These are phyloP conservation scores for Dendrostoma leiphaemia DNA, from an alignment of 2,329 filamentous ascomycete genomes.

Conservation along the genomic window DNA sequence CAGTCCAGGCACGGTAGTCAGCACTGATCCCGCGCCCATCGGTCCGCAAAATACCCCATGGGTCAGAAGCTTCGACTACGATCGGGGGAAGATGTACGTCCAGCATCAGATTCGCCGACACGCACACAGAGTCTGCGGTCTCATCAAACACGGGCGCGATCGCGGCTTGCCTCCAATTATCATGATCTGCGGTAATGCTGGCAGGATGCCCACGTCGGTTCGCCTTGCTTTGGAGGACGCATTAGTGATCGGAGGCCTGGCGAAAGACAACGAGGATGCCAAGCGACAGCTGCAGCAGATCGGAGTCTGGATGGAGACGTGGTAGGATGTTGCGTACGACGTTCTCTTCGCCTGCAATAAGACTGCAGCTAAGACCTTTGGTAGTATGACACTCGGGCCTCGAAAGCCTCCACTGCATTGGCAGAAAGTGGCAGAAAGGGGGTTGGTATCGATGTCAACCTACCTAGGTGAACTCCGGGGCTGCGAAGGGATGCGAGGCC, in stretches of 20 bases:
- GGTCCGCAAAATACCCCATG: slow-evolving; percentile 14
- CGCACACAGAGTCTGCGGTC: slow-evolving; percentile 31
- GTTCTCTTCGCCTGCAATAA: not conserved
- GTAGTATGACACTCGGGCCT: no score
- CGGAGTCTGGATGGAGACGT: slow-evolving; percentile 59
- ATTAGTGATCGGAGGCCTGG: slow-evolving; percentile 37
- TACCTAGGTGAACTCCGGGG: no score
- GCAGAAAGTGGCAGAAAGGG: no score
- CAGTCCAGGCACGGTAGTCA: not conserved
- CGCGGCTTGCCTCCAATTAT: slow-evolving; percentile 40
- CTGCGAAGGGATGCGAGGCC: not conserved
- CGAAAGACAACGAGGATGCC: slow-evolving; percentile 34
- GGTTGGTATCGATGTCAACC: no score
- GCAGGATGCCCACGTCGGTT: slow-evolving; percentile 57
- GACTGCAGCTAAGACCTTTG: no score
- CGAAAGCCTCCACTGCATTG: no score
- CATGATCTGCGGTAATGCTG: slow-evolving; percentile 55
- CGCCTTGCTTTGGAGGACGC: slow-evolving; percentile 50
- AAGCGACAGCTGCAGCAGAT: slow-evolving; percentile 34
- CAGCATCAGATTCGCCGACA: slow-evolving; percentile 52
- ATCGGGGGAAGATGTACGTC: slow-evolving; percentile 50
- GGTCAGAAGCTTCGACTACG: slow-evolving; percentile 17
- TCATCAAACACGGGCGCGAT: slow-evolving; percentile 27
- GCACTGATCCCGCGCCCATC: slow-evolving; percentile 2
- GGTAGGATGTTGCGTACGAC: slow-evolving; percentile 35